Percentiles rank a stretch among this genome's conserved stretches.
Conservation (phyloP, 1,284 basidiomycete genomes). For the Pyrrhoderma noxium region DNA sequence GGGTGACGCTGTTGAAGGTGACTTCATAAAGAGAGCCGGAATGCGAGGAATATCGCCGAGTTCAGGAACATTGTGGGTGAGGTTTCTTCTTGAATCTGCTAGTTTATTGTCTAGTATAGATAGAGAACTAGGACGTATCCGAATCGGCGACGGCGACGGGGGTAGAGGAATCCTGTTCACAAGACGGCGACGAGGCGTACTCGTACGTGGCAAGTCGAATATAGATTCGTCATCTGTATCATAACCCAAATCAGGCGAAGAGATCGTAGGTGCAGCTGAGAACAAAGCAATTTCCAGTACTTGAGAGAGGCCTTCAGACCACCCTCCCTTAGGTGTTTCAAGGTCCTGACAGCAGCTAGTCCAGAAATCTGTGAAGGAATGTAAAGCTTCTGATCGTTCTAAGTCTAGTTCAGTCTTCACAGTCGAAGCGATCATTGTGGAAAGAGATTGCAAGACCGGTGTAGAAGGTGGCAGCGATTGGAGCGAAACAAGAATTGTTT, state of each 20-base stretch:
- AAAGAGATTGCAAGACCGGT: conserved; percentile 13
- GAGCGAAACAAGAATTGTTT: conserved; percentile 18
- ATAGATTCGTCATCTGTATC: conserved; percentile 10
- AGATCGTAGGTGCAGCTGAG: no score
- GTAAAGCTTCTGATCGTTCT: conserved; percentile 13
- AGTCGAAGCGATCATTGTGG: conserved; percentile 17
- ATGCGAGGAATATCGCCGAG: conserved; percentile 6
- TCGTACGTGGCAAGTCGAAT: conserved; percentile 10
- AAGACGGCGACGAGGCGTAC: conserved; percentile 10
- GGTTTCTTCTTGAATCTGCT: background rate
- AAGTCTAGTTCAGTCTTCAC: conserved; percentile 10
- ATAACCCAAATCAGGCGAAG: background rate
- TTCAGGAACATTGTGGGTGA: background rate
- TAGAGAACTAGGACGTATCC: background rate
- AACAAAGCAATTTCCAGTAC: conserved; percentile 7
- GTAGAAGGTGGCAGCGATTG: conserved; percentile 12
- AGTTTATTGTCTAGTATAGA: background rate
- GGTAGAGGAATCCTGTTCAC: conserved; percentile 9
- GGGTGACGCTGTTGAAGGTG: background rate
- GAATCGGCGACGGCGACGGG: conserved; percentile 2
- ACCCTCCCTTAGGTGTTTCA: conserved; percentile 9
- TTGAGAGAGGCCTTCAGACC: conserved; percentile 10
- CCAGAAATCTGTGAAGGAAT: conserved; percentile 20
- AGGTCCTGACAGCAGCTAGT: conserved; percentile 11
- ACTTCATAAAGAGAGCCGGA: background rate